Evolutionary conservation across 2,329 filamentous ascomycete genomes (phyloP).

Genomic region (Fusarium agapanthi): DNA sequence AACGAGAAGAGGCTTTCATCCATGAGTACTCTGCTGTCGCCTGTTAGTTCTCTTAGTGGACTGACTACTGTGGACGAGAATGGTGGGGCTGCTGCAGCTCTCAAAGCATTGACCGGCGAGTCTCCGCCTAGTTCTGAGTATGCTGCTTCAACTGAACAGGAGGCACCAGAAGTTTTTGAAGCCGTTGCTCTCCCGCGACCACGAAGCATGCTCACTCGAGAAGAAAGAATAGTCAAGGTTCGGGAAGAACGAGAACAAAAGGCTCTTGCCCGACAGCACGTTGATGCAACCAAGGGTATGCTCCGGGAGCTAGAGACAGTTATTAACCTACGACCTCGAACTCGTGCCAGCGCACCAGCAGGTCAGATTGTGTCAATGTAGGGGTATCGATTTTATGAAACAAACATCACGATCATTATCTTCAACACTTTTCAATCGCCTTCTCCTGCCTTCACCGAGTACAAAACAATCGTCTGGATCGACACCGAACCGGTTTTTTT

Average conservation of each 20-base stretch:
- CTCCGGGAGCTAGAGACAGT: conserved; percentile 91
- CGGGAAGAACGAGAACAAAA: conserved; percentile 84
- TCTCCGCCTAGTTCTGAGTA: conserved; percentile 61
- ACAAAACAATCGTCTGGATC: conserved; percentile 5
- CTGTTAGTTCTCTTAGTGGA: conserved; percentile 71
- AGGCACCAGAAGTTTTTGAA: conserved; percentile 87
- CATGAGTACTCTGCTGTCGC: conserved; percentile 67
- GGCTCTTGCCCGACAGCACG: conserved; percentile 74
- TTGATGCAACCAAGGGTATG: conserved; percentile 88
- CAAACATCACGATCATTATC: conserved; percentile 11
- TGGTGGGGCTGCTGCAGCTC: conserved; percentile 63
- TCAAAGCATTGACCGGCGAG: conserved; percentile 82
- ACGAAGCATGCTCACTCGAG: conserved; percentile 76
- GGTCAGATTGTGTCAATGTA: conserved; percentile 56
- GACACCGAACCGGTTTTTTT: conserved; percentile 3
- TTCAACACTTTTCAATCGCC: conserved; percentile 1
- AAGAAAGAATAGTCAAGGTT: conserved; percentile 88
- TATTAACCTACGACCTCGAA: conserved; percentile 66
- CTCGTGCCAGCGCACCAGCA: conserved; percentile 49
- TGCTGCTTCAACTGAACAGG: conserved; percentile 65
- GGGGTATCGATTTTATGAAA: conserved; percentile 27
- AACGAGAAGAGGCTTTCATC: conserved; percentile 77
- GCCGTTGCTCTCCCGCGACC: conserved; percentile 80
- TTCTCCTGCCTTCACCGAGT: neutral
- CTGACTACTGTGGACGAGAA: conserved; percentile 68